Evolutionary conservation across 176 grass and related monocot genomes (phyloP).

Genomic region (Phyllostachys edulis): DNA sequence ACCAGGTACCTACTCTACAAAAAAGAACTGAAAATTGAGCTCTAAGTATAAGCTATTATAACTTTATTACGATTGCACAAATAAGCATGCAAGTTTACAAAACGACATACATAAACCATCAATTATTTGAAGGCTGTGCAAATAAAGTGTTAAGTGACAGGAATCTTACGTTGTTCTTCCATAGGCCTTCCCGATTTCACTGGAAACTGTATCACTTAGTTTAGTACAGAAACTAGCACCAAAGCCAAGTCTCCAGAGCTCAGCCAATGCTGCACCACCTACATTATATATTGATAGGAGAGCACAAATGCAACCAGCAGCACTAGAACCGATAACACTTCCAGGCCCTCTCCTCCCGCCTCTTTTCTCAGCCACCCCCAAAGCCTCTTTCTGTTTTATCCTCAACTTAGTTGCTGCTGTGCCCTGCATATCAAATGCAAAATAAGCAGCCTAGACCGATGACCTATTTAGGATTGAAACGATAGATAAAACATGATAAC

Average conservation of each 20-base stretch:
- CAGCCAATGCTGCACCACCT: conserved; percentile 47
- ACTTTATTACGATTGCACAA: conserved; percentile 3
- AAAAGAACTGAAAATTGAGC: conserved; percentile 20
- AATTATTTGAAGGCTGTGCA: neutral
- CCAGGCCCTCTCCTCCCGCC: conserved; percentile 87
- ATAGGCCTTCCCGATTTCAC: conserved; percentile 94
- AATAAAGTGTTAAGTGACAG: conserved; percentile 9
- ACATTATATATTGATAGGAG: conserved; percentile 67
- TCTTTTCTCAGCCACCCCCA: conserved; percentile 85
- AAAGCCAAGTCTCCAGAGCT: conserved; percentile 83
- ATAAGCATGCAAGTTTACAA: neutral
- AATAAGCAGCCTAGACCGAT: conserved; percentile 36
- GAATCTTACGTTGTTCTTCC: conserved; percentile 81
- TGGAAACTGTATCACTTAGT: conserved; percentile 87
- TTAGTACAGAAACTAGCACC: conserved; percentile 94
- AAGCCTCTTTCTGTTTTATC: conserved; percentile 91
- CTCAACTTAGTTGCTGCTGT: conserved; percentile 83
- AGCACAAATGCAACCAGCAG: conserved; percentile 73
- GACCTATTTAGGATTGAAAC: neutral
- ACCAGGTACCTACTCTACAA: conserved; percentile 85
- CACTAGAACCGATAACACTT: conserved; percentile 82
- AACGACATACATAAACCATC: neutral
- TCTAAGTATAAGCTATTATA: neutral
- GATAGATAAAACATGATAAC: neutral
- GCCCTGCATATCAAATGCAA: conserved; percentile 55